Base-by-base conservation (phyloP, 768 basidiomycete genomes). In the Leccinum sublutescens region DNA sequence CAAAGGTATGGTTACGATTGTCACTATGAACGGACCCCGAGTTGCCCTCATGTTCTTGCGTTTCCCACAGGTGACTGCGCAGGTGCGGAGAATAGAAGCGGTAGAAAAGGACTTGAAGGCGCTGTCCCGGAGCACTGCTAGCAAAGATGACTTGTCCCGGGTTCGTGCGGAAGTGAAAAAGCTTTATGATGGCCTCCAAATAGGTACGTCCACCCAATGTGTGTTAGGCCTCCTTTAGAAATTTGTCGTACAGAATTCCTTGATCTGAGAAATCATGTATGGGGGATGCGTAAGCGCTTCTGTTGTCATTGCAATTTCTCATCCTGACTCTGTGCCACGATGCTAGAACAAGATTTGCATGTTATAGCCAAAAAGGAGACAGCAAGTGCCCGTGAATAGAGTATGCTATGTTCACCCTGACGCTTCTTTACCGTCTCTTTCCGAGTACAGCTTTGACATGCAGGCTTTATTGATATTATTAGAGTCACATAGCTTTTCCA, bases 81-180 rank as follows among this genome's bases (percentile, higher is more conserved):
- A 93, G 69, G 85, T 94, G 3, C 78, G 85, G 62, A 78, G 90
- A 57, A 93, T 93, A 67, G 90, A 95, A 71, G 84, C 87, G 4
- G 91, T 95, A 2, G 94, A 97, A 75, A 93, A 93, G 72, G 92
- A 95, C 65, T 71, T 95, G 66, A 93, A 90, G 71, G 85, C 87
- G 0, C 69, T 97, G 25, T 78, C 81, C 7, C 83, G 85, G 52
- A 74, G 78, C 19, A 81, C 88, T 2, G 82, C 89, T 8, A 81
- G 80, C 31, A 95, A 93, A 74, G 93, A 94, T 45, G 95, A 97
- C 63, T 76, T 93, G 34, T 81, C 85, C 23, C 81, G 84, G 58
- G 75, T 93, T 8, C 79, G 94, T 59, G 82, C 83, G 11, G 95
- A 97, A 72, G 81, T 87, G 62, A 95, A 95, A 83, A 93, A 93